Evolutionary conservation across 768 basidiomycete genomes (phyloP), one percentile per base, ranked within the genome.

Genomic region (Hygrocybe coccinea): DNA sequence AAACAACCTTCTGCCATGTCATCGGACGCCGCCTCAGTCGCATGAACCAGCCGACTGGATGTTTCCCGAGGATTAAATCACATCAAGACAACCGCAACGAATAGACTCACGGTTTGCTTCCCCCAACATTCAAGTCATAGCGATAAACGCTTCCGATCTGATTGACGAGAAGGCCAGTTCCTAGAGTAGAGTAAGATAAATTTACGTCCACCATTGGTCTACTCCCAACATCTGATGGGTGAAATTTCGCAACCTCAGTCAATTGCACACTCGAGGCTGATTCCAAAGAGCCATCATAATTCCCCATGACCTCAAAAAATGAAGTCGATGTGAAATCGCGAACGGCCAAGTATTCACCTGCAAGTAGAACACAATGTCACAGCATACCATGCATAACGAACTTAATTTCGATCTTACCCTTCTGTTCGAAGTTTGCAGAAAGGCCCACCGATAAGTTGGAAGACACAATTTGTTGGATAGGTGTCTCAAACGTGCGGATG

Each of bases 391-490:
- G 24, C 10, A 56, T 15, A 12, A n/a, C n/a, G 22, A 21, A 10
- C 34, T 15, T 39, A 15, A 49, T 46, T 5, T 24, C 14, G 21
- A 38, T 33, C 33, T 43, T 22, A 35, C 49, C 38, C 36, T 44
- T 45, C 35, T 36, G 24, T 48, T 5, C 39, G 15, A 21, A 12
- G n/a, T n/a, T n/a, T 14, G 15, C 8, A n/a, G 14, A 14, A 34
- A 17, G 15, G 4, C n/a, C 19, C 9, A 19, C 25, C 49, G 37
- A 45, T 22, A 37, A 21, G 12, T 63, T 59, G 2, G 75, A 71
- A n/a, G 75, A 63, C 5, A 70, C 67, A 46, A 90, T 71, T 60
- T 91, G 89, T 51, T 76, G 74, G 51, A 91, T 87, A 11, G 89
- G 87, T 2, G 87, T 88, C 17, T 78, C 69, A 57, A 88, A 89